A percentile compares a stretch with the other conserved stretches of the same genome.
phyloP scores from a whole-genome alignment of 2,329 filamentous ascomycete genomes.

The Torrubiellomyces zombiae region DNA sequence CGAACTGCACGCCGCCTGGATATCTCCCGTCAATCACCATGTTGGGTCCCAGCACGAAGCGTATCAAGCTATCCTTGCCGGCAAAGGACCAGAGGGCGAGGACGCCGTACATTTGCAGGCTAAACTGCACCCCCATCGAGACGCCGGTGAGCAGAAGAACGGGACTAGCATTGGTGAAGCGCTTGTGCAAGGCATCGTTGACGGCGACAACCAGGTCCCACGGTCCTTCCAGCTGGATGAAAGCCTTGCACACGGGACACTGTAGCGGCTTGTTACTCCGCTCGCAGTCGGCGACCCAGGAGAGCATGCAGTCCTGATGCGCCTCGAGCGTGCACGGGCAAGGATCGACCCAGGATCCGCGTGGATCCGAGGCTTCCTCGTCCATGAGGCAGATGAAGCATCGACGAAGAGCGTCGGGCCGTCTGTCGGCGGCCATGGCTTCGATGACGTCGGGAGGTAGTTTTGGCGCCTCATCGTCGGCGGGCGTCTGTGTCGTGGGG shows the following conservation, averaged over 20 bases:
- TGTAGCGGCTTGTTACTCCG: slow-evolving; percentile 46
- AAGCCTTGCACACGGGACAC: slow-evolving; percentile 80
- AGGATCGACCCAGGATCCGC: slow-evolving; percentile 60
- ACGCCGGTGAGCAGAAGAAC: slow-evolving; percentile 49
- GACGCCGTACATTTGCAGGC: slow-evolving; percentile 36
- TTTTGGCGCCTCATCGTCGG: slow-evolving; percentile 1
- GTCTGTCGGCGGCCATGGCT: slow-evolving; percentile 5
- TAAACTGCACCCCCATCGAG: slow-evolving; percentile 29
- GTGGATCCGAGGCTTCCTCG: slow-evolving; percentile 29
- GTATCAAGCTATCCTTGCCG: slow-evolving; percentile 25
- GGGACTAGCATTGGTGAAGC: slow-evolving; percentile 37
- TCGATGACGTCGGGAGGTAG: slow-evolving; percentile 6
- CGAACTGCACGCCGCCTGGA: slow-evolving; percentile 8
- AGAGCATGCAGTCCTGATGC: slow-evolving; percentile 76
- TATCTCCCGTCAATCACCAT: slow-evolving; percentile 12
- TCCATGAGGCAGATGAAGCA: slow-evolving; percentile 51
- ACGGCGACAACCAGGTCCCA: slow-evolving; percentile 55
- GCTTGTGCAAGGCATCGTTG: slow-evolving; percentile 39
- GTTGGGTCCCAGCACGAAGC: slow-evolving; percentile 23
- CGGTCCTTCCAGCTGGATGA: slow-evolving; percentile 61
- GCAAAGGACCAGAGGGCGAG: slow-evolving; percentile 34
- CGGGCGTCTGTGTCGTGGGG: no score
- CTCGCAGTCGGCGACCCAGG: slow-evolving; percentile 88
- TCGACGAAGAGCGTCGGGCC: slow-evolving; percentile 18
- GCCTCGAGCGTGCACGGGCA: slow-evolving; percentile 84